Evolutionary conservation across 352 stramenopile species (phyloP).

Genomic region (Pythium periplocum): DNA sequence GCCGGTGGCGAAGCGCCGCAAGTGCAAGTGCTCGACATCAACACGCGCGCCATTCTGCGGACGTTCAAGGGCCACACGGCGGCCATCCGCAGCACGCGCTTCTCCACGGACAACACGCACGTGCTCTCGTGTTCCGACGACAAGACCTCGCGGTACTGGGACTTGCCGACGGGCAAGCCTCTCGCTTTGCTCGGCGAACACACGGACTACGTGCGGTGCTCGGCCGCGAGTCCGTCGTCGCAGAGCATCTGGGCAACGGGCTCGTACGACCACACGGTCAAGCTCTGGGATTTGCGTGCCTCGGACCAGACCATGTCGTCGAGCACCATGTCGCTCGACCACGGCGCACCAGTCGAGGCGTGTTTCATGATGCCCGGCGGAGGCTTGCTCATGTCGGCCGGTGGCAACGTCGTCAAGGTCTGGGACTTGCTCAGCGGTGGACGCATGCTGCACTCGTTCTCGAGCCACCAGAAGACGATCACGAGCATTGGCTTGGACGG

Average conservation of each 20-base stretch:
- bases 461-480: conserved; percentile 93
- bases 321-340: conserved; percentile 61
- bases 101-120: conserved; percentile 79
- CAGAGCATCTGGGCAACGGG: conserved; percentile 82
- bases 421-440: conserved; percentile 91
- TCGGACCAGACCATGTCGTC: conserved; percentile 51
- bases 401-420: conserved; percentile 88
- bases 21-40: conserved; percentile 86
- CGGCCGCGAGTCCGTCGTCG: conserved; percentile 60
- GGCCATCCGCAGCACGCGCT: conserved; percentile 73
- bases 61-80: conserved; percentile 83
- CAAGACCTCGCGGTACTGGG: conserved; percentile 86
- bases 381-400: conserved; percentile 77
- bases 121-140: conserved; percentile 89
- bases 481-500: conserved; percentile 87
- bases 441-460: conserved; percentile 84
- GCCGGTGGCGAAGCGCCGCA: conserved; percentile 67
- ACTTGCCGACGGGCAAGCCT: conserved; percentile 79
- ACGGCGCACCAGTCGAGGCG: conserved; percentile 86
- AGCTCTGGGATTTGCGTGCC: conserved; percentile 89
- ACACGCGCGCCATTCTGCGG: conserved; percentile 77
- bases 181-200: conserved; percentile 76
- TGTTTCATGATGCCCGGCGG: conserved; percentile 85
- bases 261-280: conserved; percentile 92
- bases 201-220: conserved; percentile 86